These are phyloP conservation scores for Ophiostoma ips DNA, from an alignment of 2,329 filamentous ascomycete species.

Conservation along the genomic window DNA sequence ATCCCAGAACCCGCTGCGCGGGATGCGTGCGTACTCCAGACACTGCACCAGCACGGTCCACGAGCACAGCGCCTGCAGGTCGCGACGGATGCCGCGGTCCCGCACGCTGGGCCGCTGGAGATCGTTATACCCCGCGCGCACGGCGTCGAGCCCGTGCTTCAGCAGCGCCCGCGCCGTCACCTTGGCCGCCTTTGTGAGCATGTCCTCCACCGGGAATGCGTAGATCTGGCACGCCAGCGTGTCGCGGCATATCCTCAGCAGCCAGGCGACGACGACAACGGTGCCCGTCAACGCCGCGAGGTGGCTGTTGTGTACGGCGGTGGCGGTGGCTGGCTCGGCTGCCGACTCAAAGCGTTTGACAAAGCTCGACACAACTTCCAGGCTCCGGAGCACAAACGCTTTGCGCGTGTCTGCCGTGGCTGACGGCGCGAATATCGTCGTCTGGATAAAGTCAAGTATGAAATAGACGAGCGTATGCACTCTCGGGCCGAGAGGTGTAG, in stretches of 20 bases:
- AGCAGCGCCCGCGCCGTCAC: conserved; percentile 28
- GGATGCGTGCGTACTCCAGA: conserved; percentile 35
- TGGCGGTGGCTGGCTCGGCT: neutral
- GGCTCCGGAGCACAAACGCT: conserved; percentile 29
- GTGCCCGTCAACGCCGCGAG: conserved; percentile 20
- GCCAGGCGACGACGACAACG: conserved; percentile 24
- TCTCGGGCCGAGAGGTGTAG: neutral
- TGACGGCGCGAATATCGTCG: conserved; percentile 26
- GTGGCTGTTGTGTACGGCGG: conserved; percentile 11
- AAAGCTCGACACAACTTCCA: conserved; percentile 31
- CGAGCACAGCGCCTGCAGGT: conserved; percentile 31
- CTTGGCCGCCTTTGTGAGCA: conserved; percentile 30
- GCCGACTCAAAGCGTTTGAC: conserved; percentile 19
- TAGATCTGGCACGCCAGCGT: conserved; percentile 19
- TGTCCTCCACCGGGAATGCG: conserved; percentile 32
- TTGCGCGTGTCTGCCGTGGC: conserved; percentile 21
- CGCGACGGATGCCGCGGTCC: conserved; percentile 37
- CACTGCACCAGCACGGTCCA: conserved; percentile 47
- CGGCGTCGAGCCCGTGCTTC: conserved; percentile 25
- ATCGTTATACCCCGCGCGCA: conserved; percentile 34
- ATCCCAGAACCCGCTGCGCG: conserved; percentile 47
- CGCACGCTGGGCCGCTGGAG: conserved; percentile 31
- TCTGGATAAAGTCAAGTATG: conserved; percentile 32
- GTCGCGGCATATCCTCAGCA: conserved; percentile 30
- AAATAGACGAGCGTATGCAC: conserved; percentile 27